Evolutionary conservation across 1,284 basidiomycete species (phyloP), one percentile per base, ranked within the genome.

Genomic region (Phellopilus nigrolimitatus): DNA sequence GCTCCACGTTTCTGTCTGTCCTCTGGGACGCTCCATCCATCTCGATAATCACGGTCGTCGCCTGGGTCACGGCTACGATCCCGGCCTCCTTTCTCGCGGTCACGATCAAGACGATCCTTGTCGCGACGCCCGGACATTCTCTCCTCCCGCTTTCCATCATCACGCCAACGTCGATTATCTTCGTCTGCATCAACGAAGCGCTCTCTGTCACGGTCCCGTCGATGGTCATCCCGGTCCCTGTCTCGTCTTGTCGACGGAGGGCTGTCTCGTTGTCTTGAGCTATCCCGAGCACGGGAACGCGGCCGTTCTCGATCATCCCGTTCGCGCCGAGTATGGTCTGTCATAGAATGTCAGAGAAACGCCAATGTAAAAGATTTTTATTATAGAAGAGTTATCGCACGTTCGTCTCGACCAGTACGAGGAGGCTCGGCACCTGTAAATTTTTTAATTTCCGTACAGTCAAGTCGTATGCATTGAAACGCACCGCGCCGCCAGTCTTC

Each of bases 401-500:
- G 71, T 51, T 84, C 83, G 56, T 84, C 80, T 41, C 78, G 75
- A 55, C 68, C 67, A 42, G 72, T 62, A 51, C 82, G 74, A 53
- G 68, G 64, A 41, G 72, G 64, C 58, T 84, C 82, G 49, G 70
- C 62, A 49, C 74, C 76, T 80, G 48, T 10, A 47, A 34, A 24
- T 28, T 10, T 17, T 37, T 21, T 25, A 27, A 44, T 22, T 33
- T 42, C 13, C 21, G 15, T 24, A 19, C 19, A 38, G 12, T n/a
- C 12, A 17, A 24, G 10, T 10, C 24, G n/a, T 45, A 22, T 15
- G 19, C n/a, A 31, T 44, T 28, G 4, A 33, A 37, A 64, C 71
- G 55, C 60, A 88, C 87, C 84, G 78, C 84, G 76, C 62, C 87
- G 75, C 87, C 87, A 90, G 62, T 90, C 87, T 59, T 90, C 86